phyloP scores from a whole-genome alignment of 257 asterid species.

The Solanum chilense region DNA sequence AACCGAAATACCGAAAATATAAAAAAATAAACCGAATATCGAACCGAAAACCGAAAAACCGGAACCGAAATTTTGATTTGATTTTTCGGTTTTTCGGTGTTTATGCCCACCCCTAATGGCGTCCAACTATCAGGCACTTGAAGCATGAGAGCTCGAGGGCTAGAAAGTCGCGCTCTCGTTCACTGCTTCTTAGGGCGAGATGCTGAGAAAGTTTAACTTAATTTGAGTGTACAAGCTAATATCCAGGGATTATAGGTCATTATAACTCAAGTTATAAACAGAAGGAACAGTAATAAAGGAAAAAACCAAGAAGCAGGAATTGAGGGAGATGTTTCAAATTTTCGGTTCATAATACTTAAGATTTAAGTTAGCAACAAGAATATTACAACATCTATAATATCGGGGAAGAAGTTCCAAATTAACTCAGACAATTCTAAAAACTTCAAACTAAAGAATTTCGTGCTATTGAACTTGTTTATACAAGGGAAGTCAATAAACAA shows the following conservation, averaged over 20 bases:
- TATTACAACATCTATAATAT: too few relatives aligned
- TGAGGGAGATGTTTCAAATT: not conserved
- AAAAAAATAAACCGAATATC: too few relatives aligned
- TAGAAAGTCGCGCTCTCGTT: not conserved
- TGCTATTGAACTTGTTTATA: not conserved
- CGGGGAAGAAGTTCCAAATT: too few relatives aligned
- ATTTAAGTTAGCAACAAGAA: too few relatives aligned
- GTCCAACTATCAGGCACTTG: not conserved
- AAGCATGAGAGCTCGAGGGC: not conserved
- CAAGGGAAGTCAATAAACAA: not conserved
- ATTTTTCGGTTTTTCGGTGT: too few relatives aligned
- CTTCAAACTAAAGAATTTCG: too few relatives aligned
- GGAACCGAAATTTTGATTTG: too few relatives aligned
- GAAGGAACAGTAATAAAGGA: not conserved
- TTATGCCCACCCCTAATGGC: too few relatives aligned
- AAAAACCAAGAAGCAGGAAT: not conserved
- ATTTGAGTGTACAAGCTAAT: not conserved
- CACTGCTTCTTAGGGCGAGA: not conserved
- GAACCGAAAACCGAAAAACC: too few relatives aligned
- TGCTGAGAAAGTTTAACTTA: not conserved
- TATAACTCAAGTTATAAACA: not conserved
- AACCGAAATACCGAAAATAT: too few relatives aligned
- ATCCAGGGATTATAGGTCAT: slow-evolving; percentile 22
- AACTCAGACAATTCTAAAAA: not conserved
- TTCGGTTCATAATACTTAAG: not conserved